Evolutionary conservation across 495 filamentous ascomycete genomes (phyloP).

Genomic region (Podospora sp.): DNA sequence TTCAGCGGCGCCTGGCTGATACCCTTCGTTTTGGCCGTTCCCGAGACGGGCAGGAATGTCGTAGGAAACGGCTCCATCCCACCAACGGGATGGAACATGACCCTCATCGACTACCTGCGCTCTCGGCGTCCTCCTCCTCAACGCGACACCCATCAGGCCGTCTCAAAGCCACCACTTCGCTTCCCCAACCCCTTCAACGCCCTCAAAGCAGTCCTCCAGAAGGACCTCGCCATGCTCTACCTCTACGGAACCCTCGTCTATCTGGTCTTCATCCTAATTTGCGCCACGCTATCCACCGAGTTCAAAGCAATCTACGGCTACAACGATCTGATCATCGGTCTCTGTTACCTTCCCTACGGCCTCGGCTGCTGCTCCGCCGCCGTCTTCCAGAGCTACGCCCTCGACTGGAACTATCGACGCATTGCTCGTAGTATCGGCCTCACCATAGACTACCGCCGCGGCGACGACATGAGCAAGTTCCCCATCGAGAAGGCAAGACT

Average conservation of each 20-base stretch:
- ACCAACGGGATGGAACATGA: constrained; percentile 57
- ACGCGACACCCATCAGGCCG: neutral
- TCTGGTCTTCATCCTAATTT: constrained; percentile 48
- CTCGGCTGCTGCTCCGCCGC: constrained; percentile 68
- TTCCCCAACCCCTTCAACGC: constrained; percentile 74
- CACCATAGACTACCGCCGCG: constrained; percentile 52
- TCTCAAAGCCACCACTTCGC: constrained; percentile 51
- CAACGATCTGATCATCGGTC: constrained; percentile 67
- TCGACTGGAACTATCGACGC: constrained; percentile 61
- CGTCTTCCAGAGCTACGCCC: constrained; percentile 62
- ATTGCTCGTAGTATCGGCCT: constrained; percentile 52
- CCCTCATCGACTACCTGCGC: constrained; percentile 45
- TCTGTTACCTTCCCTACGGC: constrained; percentile 64
- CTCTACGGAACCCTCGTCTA: constrained; percentile 56
- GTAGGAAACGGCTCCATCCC: constrained; percentile 71
- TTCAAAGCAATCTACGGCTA: constrained; percentile 65
- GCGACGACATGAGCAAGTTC: constrained; percentile 57
- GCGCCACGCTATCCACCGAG: constrained; percentile 59
- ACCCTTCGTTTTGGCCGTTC: constrained; percentile 57
- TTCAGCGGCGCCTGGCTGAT: constrained; percentile 55
- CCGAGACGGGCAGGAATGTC: constrained; percentile 70
- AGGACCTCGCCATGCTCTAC: constrained; percentile 54
- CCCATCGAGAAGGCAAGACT: constrained; percentile 68
- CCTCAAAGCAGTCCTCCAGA: constrained; percentile 65
- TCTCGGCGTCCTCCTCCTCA: constrained; percentile 28